These are phyloP conservation scores for Aspergillus sergii DNA, from an alignment of 2,329 filamentous ascomycete species.

Conservation along the genomic window DNA sequence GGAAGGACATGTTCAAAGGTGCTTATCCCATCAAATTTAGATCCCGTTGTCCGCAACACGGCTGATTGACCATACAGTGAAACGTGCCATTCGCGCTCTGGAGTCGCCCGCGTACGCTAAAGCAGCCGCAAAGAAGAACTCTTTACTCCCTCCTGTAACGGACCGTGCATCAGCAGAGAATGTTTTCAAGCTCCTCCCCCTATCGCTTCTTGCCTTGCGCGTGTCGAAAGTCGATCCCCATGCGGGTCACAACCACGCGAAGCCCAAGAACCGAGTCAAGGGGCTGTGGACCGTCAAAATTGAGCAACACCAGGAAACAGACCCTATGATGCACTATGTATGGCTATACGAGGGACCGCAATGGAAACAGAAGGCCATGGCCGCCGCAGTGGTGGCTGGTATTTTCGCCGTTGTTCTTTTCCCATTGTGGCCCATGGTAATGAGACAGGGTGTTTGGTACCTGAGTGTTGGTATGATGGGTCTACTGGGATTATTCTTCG, in stretches of 20 bases:
- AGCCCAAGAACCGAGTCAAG: constrained; percentile 80
- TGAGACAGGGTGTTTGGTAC: constrained; percentile 96
- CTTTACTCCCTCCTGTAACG: constrained; percentile 81
- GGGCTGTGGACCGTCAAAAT: constrained; percentile 95
- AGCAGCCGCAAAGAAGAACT: constrained; percentile 80
- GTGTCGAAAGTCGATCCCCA: constrained; percentile 81
- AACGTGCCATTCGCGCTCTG: constrained; percentile 89
- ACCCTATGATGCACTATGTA: constrained; percentile 76
- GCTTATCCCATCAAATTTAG: constrained; percentile 19
- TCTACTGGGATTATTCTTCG: constrained; percentile 89
- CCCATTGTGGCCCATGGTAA: constrained; percentile 89
- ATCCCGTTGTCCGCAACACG: neutral
- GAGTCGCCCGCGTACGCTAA: constrained; percentile 88
- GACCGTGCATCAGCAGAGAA: constrained; percentile 90
- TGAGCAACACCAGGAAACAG: constrained; percentile 86
- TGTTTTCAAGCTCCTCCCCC: constrained; percentile 88
- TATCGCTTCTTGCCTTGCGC: constrained; percentile 90
- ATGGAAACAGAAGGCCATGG: constrained; percentile 91
- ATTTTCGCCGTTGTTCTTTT: constrained; percentile 93
- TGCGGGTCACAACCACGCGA: constrained; percentile 70
- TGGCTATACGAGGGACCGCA: constrained; percentile 96
- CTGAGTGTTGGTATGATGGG: constrained; percentile 91
- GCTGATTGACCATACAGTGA: constrained; percentile 61
- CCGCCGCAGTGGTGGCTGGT: constrained; percentile 74
- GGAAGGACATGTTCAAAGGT: constrained; percentile 98